phyloP scores from a whole-genome alignment of 2,329 filamentous ascomycete genomes.

The Claviceps purpurea region DNA sequence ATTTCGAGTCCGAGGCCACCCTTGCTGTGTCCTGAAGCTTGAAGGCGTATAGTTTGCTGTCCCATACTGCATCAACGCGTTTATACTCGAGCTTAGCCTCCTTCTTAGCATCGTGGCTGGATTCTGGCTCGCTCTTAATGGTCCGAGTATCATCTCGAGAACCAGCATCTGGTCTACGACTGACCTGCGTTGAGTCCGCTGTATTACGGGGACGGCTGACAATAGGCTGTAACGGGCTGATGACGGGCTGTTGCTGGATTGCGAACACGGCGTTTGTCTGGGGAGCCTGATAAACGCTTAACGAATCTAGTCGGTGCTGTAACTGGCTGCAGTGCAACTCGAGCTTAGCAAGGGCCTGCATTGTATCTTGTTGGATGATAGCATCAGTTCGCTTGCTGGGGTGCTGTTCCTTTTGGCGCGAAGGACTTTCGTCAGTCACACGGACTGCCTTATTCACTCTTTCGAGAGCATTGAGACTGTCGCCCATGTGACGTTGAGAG shows the following conservation, averaged over 20 bases:
- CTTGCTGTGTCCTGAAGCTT: slow-evolving; percentile 42
- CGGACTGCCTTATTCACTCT: too few relatives aligned
- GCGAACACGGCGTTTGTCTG: neutral
- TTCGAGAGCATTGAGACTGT: too few relatives aligned
- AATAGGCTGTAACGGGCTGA: neutral
- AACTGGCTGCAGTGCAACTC: slow-evolving; percentile 2
- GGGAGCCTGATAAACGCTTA: neutral
- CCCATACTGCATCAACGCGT: slow-evolving; percentile 42
- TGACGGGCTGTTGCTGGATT: neutral
- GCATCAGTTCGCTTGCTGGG: neutral
- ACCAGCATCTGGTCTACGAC: neutral
- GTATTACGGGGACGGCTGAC: neutral
- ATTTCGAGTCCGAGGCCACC: slow-evolving; percentile 35
- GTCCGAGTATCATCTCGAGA: neutral
- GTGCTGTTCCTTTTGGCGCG: neutral
- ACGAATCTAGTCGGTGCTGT: slow-evolving; percentile 1
- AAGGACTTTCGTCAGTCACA: neutral
- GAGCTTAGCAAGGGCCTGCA: slow-evolving; percentile 1
- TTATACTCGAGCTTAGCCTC: slow-evolving; percentile 27
- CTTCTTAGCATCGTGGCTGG: slow-evolving; percentile 7
- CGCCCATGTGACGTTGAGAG: neutral
- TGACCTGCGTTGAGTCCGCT: neutral
- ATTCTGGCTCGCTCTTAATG: neutral
- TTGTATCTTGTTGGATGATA: neutral
- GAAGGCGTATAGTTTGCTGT: slow-evolving; percentile 34